Evolutionary conservation across 345 rosid species (phyloP).

Genomic region (Eucalyptus regnans): DNA sequence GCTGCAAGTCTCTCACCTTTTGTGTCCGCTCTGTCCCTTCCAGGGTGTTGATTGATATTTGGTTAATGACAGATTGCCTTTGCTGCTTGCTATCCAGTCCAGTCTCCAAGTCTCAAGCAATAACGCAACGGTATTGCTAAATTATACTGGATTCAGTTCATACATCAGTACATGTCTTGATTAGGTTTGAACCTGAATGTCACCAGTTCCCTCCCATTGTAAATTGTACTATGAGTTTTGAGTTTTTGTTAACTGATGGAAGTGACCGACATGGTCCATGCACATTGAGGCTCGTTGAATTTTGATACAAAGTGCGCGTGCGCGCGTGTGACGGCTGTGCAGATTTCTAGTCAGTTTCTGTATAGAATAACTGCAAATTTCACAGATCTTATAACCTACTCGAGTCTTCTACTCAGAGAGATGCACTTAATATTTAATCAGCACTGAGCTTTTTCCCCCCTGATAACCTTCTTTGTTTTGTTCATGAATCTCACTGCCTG

Average conservation of each 20-base stretch:
- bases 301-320: background rate
- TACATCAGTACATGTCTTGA: background rate
- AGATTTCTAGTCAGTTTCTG: background rate
- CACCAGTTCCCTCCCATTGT: background rate
- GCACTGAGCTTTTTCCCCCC: background rate
- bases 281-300: background rate
- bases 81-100: background rate
- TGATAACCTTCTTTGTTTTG: background rate
- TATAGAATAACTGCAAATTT: background rate
- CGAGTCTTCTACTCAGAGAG: background rate
- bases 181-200: background rate
- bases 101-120: background rate
- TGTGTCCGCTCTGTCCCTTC: constrained; percentile 85
- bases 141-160: background rate
- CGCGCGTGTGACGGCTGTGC: background rate
- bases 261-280: background rate
- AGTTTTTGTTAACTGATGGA: background rate
- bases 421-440: background rate
- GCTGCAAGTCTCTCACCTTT: constrained; percentile 84
- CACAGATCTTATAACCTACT: background rate
- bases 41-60: constrained; percentile 20
- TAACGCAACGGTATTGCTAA: background rate
- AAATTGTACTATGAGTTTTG: background rate
- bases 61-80: background rate
- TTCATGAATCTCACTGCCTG: background rate